Evolutionary conservation across 805 yeast species (phyloP), one percentile per base, ranked within the genome.

Genomic region (Saccharomycopsis selenospora): DNA sequence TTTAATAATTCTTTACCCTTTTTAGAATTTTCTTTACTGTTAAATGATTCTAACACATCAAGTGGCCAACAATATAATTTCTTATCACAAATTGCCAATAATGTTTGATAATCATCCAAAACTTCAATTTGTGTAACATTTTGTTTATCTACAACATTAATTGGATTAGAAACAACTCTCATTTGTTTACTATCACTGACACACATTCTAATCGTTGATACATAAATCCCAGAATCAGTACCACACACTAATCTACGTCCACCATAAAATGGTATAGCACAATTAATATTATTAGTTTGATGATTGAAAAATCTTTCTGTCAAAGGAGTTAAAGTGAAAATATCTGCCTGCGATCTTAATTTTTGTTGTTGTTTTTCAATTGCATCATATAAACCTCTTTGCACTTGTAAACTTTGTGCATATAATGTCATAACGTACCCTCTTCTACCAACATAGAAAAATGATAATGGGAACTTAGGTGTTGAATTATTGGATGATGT

Each of bases 191-290:
- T 76, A 5, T 78, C 76, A 40, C 76, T 63, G n/a, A 73, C 76
- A 42, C 61, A 59, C 45, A 65, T 59, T 45, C 71, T 60, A 42
- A 82, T 77, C 40, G 88, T 88, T 41, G 93, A 79, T 42, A 88
- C 77, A 71, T 84, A 93, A 2, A 93, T 80, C 3, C 99, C 98
- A 0, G 83, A 75, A 61, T 88, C 95, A 0, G 98, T 89, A 40
- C 98, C 98, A 60, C 86, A 90, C 29, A 93, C 64, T 55, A 90
- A 67, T 61, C 90, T 86, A 55, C 95, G 77, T 18, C 98, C 98
- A 46, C 96, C 96, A 61, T 93, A 95, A 63, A 86, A 84, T 28
- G 96, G 95, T 36, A 85, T 89, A 25, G 89, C 91, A 69, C 97
- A 89, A 61, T 87, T 89, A 57, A 91, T 85, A 52, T 84, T 77